Percentiles rank a stretch among this genome's conserved stretches.
Evolutionary conservation across 2,329 filamentous ascomycete genomes (phyloP).

Genomic region (Hymenotorrendiella dingleyae): DNA sequence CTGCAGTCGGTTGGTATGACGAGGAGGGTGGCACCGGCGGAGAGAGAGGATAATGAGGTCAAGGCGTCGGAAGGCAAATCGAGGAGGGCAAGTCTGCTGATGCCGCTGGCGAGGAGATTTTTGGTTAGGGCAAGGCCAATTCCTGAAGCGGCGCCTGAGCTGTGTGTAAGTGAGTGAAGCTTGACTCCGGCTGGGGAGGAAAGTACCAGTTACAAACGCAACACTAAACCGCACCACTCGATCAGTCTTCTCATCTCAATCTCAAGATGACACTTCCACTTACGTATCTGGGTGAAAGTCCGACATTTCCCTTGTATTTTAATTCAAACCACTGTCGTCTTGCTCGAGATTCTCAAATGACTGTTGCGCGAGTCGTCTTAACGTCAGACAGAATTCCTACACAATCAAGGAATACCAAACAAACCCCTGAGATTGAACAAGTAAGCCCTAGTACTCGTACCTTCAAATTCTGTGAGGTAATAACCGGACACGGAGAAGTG

Average conservation of each 20-base stretch:
- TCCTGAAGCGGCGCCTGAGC: slow-evolving; percentile 20
- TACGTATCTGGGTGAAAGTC: slow-evolving; percentile 14
- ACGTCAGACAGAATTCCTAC: no score
- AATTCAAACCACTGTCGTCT: no score
- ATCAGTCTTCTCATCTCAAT: not conserved
- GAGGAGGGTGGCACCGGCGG: slow-evolving; percentile 3
- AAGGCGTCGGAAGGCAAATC: slow-evolving; percentile 12
- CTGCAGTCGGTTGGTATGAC: slow-evolving; percentile 11
- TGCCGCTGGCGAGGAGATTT: slow-evolving; percentile 17
- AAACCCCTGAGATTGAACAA: no score
- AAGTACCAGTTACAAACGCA: slow-evolving; percentile 20
- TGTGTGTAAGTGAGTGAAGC: not conserved
- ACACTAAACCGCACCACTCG: slow-evolving; percentile 10
- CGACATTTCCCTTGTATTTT: no score
- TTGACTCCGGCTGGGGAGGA: not conserved
- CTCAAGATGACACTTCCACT: not conserved
- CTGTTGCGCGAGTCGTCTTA: no score
- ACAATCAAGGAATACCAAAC: no score
- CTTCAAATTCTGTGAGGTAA: no score
- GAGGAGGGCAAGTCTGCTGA: slow-evolving; percentile 16
- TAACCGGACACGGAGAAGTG: no score
- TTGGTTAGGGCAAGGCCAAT: slow-evolving; percentile 19
- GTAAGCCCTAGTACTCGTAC: no score
- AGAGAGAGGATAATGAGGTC: not conserved
- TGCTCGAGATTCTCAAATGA: no score